Base-by-base conservation (phyloP, 176 grass and related monocot species). In the Tillandsia fasciculata region DNA sequence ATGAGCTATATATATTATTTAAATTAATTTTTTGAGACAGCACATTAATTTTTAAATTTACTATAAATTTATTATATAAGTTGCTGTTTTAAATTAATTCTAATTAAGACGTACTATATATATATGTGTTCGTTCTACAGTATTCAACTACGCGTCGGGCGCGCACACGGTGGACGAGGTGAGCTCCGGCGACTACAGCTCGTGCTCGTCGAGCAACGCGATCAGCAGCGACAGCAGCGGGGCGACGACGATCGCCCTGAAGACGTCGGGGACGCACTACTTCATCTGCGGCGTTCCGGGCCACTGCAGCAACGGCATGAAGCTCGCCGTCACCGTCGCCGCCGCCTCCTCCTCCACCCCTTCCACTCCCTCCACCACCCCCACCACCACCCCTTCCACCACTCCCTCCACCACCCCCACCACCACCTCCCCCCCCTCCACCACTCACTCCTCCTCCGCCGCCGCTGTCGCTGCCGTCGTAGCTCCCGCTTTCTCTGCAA, bases 301-400 rank as follows among this genome's bases (percentile, higher is more conserved):
- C 8, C 91, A 90, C 73, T 96, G 91, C 87, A 72, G 81, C 53
- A 72, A 33, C 48, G 91, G 91, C 78, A 96, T 96, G 91, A 96
- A 96, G 78, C 81, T 96, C 65, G 53, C 28, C 22, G 81, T 96
- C 11, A 52, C 74, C 14, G 91, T 96, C 9, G 70, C 78, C 11
- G 50, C 77, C 3, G 54, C 76, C 1, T 2, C 79, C 14, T 77
- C 83, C 0, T 69, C 88, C 9, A 59, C 78, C 1, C 82, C 78
- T 33, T 26, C 87, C 1, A 11, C 83, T 13, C n/a, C 56, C 28
- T 53, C 77, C 3, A 10, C 88, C 7, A 14, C 87, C 1, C 22
- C 79, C 12, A 29, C 76, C 49, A 33, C 85, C 70, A 57, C 76
- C 12, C 15, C 68, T 6, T 2, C 57, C 33, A 70, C 52, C 49